phyloP scores from a whole-genome alignment of 495 filamentous ascomycete species.

The Penicillium pulvis region DNA sequence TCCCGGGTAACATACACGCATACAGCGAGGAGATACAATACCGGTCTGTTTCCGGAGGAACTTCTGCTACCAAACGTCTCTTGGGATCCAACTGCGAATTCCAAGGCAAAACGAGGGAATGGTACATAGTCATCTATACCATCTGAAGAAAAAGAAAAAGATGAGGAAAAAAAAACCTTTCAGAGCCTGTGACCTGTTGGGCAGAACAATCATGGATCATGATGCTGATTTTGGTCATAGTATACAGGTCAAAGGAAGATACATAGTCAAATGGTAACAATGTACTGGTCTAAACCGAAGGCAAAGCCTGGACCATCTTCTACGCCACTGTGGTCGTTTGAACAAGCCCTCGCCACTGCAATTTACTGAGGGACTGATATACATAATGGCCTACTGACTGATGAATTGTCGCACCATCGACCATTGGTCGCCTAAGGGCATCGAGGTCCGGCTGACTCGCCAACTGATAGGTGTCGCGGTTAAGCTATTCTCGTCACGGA shows the following conservation, averaged over 20 bases:
- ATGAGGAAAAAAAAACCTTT: not conserved
- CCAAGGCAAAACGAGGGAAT: not conserved
- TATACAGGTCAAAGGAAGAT: not conserved
- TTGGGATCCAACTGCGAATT: not conserved
- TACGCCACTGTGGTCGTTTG: slow-evolving; percentile 7
- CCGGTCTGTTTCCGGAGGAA: slow-evolving; percentile 8
- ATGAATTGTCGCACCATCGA: slow-evolving; percentile 29
- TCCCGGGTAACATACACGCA: not conserved
- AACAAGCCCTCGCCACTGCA: slow-evolving; percentile 10
- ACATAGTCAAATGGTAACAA: not conserved
- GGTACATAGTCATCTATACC: slow-evolving; percentile 5
- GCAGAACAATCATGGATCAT: not conserved
- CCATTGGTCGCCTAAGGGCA: slow-evolving; percentile 23
- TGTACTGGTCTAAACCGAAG: not conserved
- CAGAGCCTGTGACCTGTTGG: slow-evolving; percentile 11
- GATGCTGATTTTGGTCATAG: slow-evolving; percentile 4
- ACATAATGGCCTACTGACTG: slow-evolving; percentile 24
- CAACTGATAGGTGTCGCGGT: slow-evolving; percentile 21
- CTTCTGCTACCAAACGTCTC: not conserved
- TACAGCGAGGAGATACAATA: not conserved
- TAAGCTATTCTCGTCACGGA: slow-evolving; percentile 32
- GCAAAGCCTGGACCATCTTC: not conserved
- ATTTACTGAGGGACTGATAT: slow-evolving; percentile 6
- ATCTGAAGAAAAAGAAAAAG: not conserved
- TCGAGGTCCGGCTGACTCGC: slow-evolving; percentile 29